A percentile compares a stretch with the other conserved stretches of the same genome.
Evolutionary conservation across 2,329 filamentous ascomycete species (phyloP).

Genomic region (Juglanconis sp.): DNA sequence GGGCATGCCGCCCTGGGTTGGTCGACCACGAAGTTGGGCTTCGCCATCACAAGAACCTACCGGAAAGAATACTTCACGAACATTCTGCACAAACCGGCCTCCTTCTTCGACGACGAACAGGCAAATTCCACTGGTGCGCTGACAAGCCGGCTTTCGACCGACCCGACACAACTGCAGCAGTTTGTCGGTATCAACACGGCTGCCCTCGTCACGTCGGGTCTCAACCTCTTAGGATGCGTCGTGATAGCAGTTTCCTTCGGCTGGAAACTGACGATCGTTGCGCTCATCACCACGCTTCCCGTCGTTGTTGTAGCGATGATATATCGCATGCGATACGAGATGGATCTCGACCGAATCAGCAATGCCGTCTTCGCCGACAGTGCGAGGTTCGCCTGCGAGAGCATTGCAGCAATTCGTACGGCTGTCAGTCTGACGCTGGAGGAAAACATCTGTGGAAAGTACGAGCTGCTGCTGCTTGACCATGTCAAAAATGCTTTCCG

Average conservation of each 20-base stretch:
- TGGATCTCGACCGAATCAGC: slow-evolving; percentile 56
- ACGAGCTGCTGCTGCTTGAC: slow-evolving; percentile 31
- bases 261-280: slow-evolving; percentile 71
- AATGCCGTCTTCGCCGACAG: slow-evolving; percentile 57
- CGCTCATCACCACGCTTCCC: slow-evolving; percentile 32
- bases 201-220: slow-evolving; percentile 58
- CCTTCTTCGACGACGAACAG: slow-evolving; percentile 56
- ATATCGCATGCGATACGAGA: slow-evolving; percentile 48
- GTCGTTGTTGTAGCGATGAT: slow-evolving; percentile 33
- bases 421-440: slow-evolving; percentile 61
- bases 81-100: slow-evolving; percentile 54
- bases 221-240: slow-evolving; percentile 47
- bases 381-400: slow-evolving; percentile 61
- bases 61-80: slow-evolving; percentile 58
- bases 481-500: slow-evolving; percentile 31
- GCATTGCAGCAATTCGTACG: slow-evolving; percentile 60
- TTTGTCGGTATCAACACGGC: slow-evolving; percentile 50
- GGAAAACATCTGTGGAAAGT: slow-evolving; percentile 45
- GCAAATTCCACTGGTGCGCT: slow-evolving; percentile 47
- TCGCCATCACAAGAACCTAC: slow-evolving; percentile 6
- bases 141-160: slow-evolving; percentile 51
- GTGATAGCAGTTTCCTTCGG: slow-evolving; percentile 67
- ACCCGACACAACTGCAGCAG: slow-evolving; percentile 54
- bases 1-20: slow-evolving; percentile 12
- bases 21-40: slow-evolving; percentile 13